Evolutionary conservation across 1,284 basidiomycete species (phyloP).

Genomic region (Veloboletus limbatus): DNA sequence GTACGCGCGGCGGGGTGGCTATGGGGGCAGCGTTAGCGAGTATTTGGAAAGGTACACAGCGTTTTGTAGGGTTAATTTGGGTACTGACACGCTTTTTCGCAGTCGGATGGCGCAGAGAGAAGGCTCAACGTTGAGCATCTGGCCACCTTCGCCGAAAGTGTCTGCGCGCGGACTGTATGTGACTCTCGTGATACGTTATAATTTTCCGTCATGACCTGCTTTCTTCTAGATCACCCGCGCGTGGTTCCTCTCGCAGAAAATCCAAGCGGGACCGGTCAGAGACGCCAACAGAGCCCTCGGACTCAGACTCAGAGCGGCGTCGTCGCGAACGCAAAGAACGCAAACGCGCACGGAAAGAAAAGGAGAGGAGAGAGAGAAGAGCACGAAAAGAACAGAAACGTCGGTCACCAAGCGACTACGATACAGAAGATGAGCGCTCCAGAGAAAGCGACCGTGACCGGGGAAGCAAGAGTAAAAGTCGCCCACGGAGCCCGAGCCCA

Average conservation of each 20-base stretch:
- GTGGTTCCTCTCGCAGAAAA: constrained; percentile 52
- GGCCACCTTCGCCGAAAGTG: constrained; percentile 83
- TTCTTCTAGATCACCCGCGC: constrained; percentile 48
- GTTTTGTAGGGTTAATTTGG: neutral
- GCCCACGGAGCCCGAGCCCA: constrained; percentile 34
- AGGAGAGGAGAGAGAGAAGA: constrained; percentile 41
- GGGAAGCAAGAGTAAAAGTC: constrained; percentile 30
- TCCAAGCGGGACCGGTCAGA: constrained; percentile 55
- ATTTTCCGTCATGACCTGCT: constrained; percentile 2
- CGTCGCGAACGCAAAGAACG: constrained; percentile 58
- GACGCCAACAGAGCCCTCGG: constrained; percentile 50
- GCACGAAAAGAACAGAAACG: constrained; percentile 37
- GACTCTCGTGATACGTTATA: neutral
- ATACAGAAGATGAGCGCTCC: constrained; percentile 36
- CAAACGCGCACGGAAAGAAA: constrained; percentile 54
- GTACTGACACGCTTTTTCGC: constrained; percentile 4
- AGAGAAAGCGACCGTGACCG: constrained; percentile 31
- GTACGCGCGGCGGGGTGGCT: constrained; percentile 25
- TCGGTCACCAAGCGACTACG: constrained; percentile 39
- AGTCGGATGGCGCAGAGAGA: constrained; percentile 80
- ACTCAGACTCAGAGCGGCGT: constrained; percentile 63
- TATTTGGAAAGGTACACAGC: constrained; percentile 40
- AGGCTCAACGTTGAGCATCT: constrained; percentile 61
- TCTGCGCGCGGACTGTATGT: constrained; percentile 59
- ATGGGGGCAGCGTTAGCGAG: constrained; percentile 32